phyloP scores from a whole-genome alignment of 2,329 filamentous ascomycete species.

The Nemania sp. region DNA sequence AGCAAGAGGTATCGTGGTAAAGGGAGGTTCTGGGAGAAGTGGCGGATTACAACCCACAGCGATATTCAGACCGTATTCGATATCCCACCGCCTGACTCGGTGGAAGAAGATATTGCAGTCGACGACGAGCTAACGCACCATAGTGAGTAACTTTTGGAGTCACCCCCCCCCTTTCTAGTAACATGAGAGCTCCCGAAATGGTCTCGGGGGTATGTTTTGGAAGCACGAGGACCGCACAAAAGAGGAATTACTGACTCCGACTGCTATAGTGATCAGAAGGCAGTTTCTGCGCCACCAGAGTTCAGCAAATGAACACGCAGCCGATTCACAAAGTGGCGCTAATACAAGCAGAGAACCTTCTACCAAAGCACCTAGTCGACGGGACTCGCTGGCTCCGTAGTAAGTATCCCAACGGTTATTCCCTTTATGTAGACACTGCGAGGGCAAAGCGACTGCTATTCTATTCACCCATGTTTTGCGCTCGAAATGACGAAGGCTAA shows the following conservation, averaged over 20 bases:
- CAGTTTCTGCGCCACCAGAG: constrained; percentile 57
- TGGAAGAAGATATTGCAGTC: constrained; percentile 60
- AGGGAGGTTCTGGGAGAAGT: constrained; percentile 67
- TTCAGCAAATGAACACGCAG: constrained; percentile 36
- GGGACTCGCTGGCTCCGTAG: constrained; percentile 60
- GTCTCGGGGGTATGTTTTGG: too few relatives aligned
- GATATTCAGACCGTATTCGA: constrained; percentile 77
- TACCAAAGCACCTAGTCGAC: constrained; percentile 47
- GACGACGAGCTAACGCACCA: constrained; percentile 64
- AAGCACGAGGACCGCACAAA: too few relatives aligned
- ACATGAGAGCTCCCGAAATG: too few relatives aligned
- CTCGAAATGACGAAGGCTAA: constrained; percentile 1
- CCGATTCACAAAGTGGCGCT: constrained; percentile 7
- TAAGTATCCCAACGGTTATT: constrained; percentile 5
- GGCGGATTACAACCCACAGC: constrained; percentile 70
- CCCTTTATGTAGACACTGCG: not conserved
- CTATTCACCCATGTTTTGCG: not conserved
- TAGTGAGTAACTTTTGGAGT: too few relatives aligned
- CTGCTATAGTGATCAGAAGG: constrained; percentile 61
- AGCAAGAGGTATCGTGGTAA: constrained; percentile 36
- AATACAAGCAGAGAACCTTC: constrained; percentile 25
- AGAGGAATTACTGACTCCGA: too few relatives aligned
- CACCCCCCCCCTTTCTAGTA: too few relatives aligned
- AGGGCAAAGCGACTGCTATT: not conserved
- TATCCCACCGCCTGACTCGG: constrained; percentile 66